Evolutionary conservation across 495 filamentous ascomycete species (phyloP).

Genomic region (Penicillium chermesinum): DNA sequence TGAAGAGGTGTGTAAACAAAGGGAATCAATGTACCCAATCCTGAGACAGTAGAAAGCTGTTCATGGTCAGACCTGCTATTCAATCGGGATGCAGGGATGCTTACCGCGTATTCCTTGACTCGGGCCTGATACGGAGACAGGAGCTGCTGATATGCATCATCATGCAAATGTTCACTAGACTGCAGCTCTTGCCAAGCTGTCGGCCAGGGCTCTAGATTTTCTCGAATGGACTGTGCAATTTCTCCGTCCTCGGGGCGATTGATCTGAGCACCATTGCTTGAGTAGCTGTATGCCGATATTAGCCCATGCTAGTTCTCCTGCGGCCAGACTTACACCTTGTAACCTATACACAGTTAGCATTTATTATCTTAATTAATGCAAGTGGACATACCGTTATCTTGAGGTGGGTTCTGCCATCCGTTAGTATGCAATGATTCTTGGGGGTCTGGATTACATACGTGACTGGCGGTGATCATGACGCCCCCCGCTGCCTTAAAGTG

Average conservation of each 20-base stretch:
- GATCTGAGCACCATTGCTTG: slow-evolving; percentile 65
- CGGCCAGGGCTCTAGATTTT: slow-evolving; percentile 51
- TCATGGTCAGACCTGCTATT: no score
- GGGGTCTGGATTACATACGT: slow-evolving; percentile 32
- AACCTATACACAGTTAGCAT: slow-evolving; percentile 37
- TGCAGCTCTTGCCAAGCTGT: slow-evolving; percentile 47
- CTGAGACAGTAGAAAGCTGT: slow-evolving; percentile 34
- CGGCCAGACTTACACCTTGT: slow-evolving; percentile 53
- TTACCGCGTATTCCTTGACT: slow-evolving; percentile 38
- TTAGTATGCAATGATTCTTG: slow-evolving; percentile 14
- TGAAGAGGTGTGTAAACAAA: slow-evolving; percentile 71
- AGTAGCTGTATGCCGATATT: slow-evolving; percentile 42
- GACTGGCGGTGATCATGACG: slow-evolving; percentile 69
- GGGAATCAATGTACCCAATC: slow-evolving; percentile 25
- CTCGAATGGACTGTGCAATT: slow-evolving; percentile 56
- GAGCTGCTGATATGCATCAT: slow-evolving; percentile 36
- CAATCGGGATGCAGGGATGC: no score
- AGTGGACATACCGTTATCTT: slow-evolving; percentile 53
- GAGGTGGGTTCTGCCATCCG: slow-evolving; percentile 51
- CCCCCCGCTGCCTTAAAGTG: slow-evolving; percentile 56
- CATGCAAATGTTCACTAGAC: slow-evolving; percentile 36
- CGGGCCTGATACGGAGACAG: slow-evolving; percentile 39
- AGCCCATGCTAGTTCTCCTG: background rate
- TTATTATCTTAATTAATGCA: background rate
- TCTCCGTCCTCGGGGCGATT: slow-evolving; percentile 58